These are phyloP conservation scores for Prunus fruticosa DNA, from an alignment of 306 rosid genomes.

Conservation along the genomic window DNA sequence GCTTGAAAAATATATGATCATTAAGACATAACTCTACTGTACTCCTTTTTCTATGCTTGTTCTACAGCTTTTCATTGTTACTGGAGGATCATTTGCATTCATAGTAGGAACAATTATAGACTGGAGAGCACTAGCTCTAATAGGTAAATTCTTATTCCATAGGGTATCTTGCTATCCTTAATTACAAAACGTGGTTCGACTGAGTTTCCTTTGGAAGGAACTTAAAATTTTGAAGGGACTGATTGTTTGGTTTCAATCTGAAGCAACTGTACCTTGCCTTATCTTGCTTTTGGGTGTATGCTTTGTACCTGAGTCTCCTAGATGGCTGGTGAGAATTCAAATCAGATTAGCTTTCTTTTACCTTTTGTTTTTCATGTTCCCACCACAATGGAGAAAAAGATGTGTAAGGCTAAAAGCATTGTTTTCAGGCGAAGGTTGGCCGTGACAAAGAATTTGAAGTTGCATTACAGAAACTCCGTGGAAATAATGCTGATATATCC, in stretches of 20 bases:
- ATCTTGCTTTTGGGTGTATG: slow-evolving; percentile 39
- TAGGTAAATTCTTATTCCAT: slow-evolving; percentile 22
- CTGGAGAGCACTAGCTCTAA: slow-evolving; percentile 41
- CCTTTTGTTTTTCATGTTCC: background rate
- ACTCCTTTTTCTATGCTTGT: background rate
- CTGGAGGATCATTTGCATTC: slow-evolving; percentile 51
- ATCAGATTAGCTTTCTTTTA: background rate
- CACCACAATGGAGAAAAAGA: background rate
- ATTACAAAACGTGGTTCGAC: background rate
- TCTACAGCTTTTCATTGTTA: slow-evolving; percentile 42
- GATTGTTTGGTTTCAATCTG: slow-evolving; percentile 28
- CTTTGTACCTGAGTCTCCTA: slow-evolving; percentile 46
- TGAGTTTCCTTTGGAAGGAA: background rate
- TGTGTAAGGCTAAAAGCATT: background rate
- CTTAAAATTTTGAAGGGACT: background rate
- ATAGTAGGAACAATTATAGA: slow-evolving; percentile 48
- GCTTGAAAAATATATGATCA: background rate
- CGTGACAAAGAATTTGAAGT: slow-evolving; percentile 35
- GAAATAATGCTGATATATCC: slow-evolving; percentile 39
- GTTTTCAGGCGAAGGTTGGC: slow-evolving; percentile 46
- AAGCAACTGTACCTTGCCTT: slow-evolving; percentile 67
- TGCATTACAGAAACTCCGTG: slow-evolving; percentile 34
- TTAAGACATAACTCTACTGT: background rate
- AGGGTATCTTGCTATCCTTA: background rate
- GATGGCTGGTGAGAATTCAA: slow-evolving; percentile 46